A percentile compares a stretch with the other conserved stretches of the same genome.
phyloP scores from a whole-genome alignment of 2,329 filamentous ascomycete species.

The Apiospora aurea region DNA sequence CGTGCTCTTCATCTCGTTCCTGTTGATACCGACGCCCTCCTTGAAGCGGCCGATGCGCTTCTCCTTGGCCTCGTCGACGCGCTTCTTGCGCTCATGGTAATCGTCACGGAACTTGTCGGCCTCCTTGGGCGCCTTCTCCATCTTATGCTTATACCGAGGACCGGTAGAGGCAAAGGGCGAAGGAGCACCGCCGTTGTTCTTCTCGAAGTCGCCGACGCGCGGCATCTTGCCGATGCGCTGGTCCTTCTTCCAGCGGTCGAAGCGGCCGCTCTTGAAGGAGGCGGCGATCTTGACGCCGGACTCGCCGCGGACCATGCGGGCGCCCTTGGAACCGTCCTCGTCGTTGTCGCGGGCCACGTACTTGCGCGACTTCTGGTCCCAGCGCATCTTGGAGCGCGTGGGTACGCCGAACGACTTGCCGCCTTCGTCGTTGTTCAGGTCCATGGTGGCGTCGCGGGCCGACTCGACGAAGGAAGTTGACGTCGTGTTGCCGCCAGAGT shows the following conservation, averaged over 20 bases:
- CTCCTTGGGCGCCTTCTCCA: slow-evolving; percentile 87
- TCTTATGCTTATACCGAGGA: slow-evolving; percentile 82
- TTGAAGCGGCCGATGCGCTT: slow-evolving; percentile 78
- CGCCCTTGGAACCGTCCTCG: slow-evolving; percentile 83
- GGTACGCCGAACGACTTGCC: slow-evolving; percentile 81
- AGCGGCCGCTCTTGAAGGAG: slow-evolving; percentile 89
- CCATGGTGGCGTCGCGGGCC: slow-evolving; percentile 89
- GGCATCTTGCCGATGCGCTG: slow-evolving; percentile 83
- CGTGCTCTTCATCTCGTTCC: slow-evolving; percentile 77
- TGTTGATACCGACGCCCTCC: slow-evolving; percentile 74
- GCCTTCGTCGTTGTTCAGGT: slow-evolving; percentile 87
- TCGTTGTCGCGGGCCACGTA: slow-evolving; percentile 93
- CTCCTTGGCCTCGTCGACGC: slow-evolving; percentile 85
- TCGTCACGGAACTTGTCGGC: slow-evolving; percentile 93
- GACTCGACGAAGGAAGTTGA: slow-evolving; percentile 73
- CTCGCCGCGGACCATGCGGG: slow-evolving; percentile 82
- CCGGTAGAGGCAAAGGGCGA: slow-evolving; percentile 46
- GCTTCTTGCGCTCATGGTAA: slow-evolving; percentile 89
- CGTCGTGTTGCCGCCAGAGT: slow-evolving; percentile 72
- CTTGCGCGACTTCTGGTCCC: slow-evolving; percentile 97
- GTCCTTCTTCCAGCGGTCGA: slow-evolving; percentile 88
- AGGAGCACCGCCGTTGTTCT: slow-evolving; percentile 44
- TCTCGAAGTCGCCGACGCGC: slow-evolving; percentile 82
- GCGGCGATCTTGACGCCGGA: slow-evolving; percentile 96
- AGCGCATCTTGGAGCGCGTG: slow-evolving; percentile 79